Conservation (phyloP, 768 basidiomycete genomes). For the Mycena amicta region DNA sequence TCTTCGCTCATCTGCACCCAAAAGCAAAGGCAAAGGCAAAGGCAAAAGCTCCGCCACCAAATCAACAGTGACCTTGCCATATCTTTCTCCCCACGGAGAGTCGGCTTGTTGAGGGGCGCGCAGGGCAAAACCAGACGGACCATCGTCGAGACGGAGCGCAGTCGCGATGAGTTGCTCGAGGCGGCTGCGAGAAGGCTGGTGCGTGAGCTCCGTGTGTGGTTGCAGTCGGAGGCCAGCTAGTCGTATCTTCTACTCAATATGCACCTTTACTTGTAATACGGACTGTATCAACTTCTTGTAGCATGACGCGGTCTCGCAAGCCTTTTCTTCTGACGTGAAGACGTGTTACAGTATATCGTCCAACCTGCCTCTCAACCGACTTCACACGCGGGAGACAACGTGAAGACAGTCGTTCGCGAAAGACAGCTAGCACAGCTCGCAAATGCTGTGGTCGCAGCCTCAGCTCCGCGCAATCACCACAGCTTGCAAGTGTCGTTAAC, state of each 20-base stretch:
- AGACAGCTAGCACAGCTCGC: no score
- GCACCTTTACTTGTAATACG: background rate
- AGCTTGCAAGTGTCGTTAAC: no score
- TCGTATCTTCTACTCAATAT: background rate
- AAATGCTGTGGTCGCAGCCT: no score
- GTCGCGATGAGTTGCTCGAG: slow-evolving; percentile 60
- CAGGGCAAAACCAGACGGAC: slow-evolving; percentile 47
- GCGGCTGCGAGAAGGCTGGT: slow-evolving; percentile 54
- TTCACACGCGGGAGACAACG: no score
- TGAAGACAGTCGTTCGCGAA: no score
- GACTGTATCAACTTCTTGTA: no score
- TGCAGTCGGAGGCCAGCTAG: slow-evolving; percentile 22
- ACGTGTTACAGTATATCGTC: no score
- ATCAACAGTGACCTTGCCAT: slow-evolving; percentile 42
- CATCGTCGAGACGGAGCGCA: slow-evolving; percentile 54
- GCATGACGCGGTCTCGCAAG: no score
- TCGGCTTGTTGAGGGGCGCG: slow-evolving; percentile 38
- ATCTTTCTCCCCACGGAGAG: slow-evolving; percentile 45
- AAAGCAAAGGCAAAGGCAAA: slow-evolving; percentile 9
- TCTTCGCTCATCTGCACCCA: background rate
- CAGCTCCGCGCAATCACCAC: no score
- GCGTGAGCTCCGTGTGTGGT: slow-evolving; percentile 46
- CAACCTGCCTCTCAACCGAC: no score
- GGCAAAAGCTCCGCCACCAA: slow-evolving; percentile 5
- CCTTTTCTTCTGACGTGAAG: no score